A percentile compares a stretch with the other conserved stretches of the same genome.
These are phyloP conservation scores for Gracilaria caudata DNA, from an alignment of 23 red algal species.

Conservation along the genomic window DNA sequence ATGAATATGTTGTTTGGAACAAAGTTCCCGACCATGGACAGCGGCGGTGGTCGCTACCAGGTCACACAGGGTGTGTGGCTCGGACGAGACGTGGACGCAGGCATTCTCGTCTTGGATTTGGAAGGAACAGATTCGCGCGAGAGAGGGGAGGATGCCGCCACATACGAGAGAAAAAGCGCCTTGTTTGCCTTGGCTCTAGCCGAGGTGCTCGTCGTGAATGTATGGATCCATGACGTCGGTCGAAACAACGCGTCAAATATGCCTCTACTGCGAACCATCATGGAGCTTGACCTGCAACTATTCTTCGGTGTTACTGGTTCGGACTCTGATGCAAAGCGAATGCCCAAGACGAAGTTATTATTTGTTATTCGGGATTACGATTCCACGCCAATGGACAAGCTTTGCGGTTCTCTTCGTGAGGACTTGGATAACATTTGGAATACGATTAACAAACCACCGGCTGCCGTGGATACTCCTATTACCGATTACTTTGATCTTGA, in stretches of 20 bases:
- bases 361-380: conserved; percentile 98
- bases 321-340: conserved; percentile 30
- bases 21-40: conserved; percentile 96
- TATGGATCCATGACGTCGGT: conserved; percentile 98
- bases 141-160: conserved; percentile 90
- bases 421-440: conserved; percentile 93
- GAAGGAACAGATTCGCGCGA: conserved; percentile 98
- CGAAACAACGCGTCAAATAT: conserved; percentile 94
- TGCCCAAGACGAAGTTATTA: conserved; percentile 86
- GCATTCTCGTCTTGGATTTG: conserved; percentile 90
- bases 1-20: conserved; percentile 94
- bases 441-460: conserved; percentile 80
- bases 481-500: conserved; percentile 89
- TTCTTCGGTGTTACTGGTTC: conserved; percentile 69
- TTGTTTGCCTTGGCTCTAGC: conserved; percentile 93
- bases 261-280: conserved; percentile 84
- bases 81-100: conserved; percentile 60
- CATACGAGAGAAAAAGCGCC: conserved; percentile 92
- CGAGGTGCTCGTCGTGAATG: conserved; percentile 90
- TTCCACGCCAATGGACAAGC: conserved; percentile 76
- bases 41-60: conserved; percentile 83
- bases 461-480: conserved; percentile 52
- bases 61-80: conserved; percentile 97
- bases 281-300: conserved; percentile 93
- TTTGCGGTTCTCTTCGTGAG: conserved; percentile 69